Evolutionary conservation across 2,329 filamentous ascomycete species (phyloP).

Genomic region (Pseudogymnoascus sp.): DNA sequence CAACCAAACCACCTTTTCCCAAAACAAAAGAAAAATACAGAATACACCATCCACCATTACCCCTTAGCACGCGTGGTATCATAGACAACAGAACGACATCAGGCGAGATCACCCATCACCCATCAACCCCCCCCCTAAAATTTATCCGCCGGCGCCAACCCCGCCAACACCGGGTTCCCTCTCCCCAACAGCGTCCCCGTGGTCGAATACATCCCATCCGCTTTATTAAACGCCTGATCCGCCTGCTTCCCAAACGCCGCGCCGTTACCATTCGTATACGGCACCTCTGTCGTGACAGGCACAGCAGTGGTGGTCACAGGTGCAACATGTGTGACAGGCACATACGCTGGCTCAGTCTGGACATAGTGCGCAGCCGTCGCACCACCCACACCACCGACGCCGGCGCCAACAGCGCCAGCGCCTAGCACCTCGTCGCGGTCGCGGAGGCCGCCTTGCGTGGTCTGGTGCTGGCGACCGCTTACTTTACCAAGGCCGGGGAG

Average conservation of each 20-base stretch:
- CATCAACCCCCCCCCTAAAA: not conserved
- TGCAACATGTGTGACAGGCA: not conserved
- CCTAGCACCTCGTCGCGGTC: slow-evolving; percentile 9
- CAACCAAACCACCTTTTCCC: no score
- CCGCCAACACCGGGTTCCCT: not conserved
- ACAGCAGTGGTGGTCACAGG: not conserved
- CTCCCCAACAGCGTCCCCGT: not conserved
- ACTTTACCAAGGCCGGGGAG: slow-evolving; percentile 54
- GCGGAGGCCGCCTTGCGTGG: slow-evolving; percentile 21
- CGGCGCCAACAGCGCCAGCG: not conserved
- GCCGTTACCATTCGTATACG: not conserved
- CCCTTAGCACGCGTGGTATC: not conserved
- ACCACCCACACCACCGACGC: not conserved
- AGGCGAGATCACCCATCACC: no score
- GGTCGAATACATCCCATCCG: not conserved
- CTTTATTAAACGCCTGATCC: not conserved
- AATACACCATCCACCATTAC: not conserved
- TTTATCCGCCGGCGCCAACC: not conserved
- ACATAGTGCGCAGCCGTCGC: not conserved
- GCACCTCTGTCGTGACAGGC: not conserved
- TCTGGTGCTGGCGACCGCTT: slow-evolving; percentile 43
- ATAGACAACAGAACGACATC: not conserved
- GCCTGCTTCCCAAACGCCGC: not conserved
- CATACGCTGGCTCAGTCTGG: not conserved
- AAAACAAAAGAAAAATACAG: not conserved